Evolutionary conservation across 2,329 filamentous ascomycete genomes (phyloP), one percentile per base, ranked within the genome.

Genomic region (Penicillium hesseltinei): DNA sequence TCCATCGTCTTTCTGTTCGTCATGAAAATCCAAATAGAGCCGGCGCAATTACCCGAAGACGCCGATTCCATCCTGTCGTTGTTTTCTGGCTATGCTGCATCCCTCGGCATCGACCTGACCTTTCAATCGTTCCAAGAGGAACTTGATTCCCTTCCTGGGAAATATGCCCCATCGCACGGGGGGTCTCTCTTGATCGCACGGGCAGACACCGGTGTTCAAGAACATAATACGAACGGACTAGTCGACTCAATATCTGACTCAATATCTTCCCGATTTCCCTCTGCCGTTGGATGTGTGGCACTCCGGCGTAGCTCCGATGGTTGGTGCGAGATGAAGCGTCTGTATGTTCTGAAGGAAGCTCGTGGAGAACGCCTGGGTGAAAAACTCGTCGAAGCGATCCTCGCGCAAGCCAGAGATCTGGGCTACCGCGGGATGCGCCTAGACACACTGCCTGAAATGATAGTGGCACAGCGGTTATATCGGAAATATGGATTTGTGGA

Each of bases 121-220:
- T 87, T 83, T 65, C 84, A 87, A 68, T 74, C 77, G 58, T 86
- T 85, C 69, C 66, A 75, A 10, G 65, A 73, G 10, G 84, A 87
- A 66, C 73, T 87, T 21, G 71, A 75, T 7, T 73, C 68, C 9
- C 70, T 87, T 17, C 84, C 84, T 0, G 83, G 83, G 2, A 80
- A 80, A 66, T 86, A 86, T 66, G 69, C 75, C 0, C 67, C 72
- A 4, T 69, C 73, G 2, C 72, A 75, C 3, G 72, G 71, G 4
- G 84, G 82, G 2, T 74, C 76, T 23, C 67, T 85, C 0, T 74
- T 84, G 21, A 75, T 86, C 3, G 81, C 82, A 27, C 66, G 67
- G 27, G 51, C 6, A 10, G 29, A 9, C 31, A 33, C 39, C 13
- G 11, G 19, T 29, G 5, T 25, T 27, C 21, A 3, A 45, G 9